Evolutionary conservation across 2,329 filamentous ascomycete genomes (phyloP).

Genomic region (Pyricularia pennisetigena): DNA sequence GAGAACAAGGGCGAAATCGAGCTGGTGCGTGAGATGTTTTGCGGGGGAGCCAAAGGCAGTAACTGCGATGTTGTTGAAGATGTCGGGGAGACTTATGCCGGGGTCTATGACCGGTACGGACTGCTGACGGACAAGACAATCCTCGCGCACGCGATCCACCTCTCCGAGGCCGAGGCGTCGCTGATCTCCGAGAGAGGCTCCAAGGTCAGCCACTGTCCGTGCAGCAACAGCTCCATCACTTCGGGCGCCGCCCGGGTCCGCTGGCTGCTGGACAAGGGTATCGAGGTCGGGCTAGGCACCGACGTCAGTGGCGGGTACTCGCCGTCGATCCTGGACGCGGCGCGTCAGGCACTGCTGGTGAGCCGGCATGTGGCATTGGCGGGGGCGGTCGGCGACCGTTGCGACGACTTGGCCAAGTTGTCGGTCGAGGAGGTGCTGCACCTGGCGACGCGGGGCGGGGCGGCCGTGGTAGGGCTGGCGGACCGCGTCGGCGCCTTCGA

Average conservation of each 20-base stretch:
- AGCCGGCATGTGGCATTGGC: slow-evolving; percentile 60
- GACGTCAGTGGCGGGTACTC: slow-evolving; percentile 87
- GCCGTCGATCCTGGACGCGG: slow-evolving; percentile 72
- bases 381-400: slow-evolving; percentile 22
- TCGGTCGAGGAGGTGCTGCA: slow-evolving; percentile 81
- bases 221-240: slow-evolving; percentile 73
- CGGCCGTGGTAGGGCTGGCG: slow-evolving; percentile 65
- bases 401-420: slow-evolving; percentile 50
- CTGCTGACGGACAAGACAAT: slow-evolving; percentile 67
- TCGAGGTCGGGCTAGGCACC: slow-evolving; percentile 79
- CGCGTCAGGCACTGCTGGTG: slow-evolving; percentile 69
- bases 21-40: slow-evolving; percentile 61
- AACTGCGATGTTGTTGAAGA: slow-evolving; percentile 21
- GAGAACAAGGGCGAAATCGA: slow-evolving; percentile 69
- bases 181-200: slow-evolving; percentile 51
- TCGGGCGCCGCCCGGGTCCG: slow-evolving; percentile 71
- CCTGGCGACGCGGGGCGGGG: slow-evolving; percentile 81
- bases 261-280: slow-evolving; percentile 60
- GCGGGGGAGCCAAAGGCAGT: slow-evolving; percentile 25
- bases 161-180: slow-evolving; percentile 54
- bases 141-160: slow-evolving; percentile 76
- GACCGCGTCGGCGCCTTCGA: slow-evolving; percentile 71
- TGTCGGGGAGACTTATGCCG: slow-evolving; percentile 47
- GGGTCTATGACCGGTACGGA: slow-evolving; percentile 66
- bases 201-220: slow-evolving; percentile 78